Evolutionary conservation across 805 yeast genomes (phyloP).

Genomic region (Ogataea allantospora): DNA sequence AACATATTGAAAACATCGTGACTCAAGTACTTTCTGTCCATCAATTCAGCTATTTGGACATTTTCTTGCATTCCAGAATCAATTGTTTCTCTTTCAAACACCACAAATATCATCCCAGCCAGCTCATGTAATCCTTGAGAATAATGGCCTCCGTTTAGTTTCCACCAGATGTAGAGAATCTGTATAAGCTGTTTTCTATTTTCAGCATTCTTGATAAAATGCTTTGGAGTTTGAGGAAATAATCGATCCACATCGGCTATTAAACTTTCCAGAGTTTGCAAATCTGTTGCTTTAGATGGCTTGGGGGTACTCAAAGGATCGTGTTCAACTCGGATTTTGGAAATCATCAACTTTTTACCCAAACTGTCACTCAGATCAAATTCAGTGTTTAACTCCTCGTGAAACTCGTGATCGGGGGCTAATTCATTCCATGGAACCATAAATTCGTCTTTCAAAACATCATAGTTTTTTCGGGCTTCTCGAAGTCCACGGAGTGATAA

Average conservation of each 20-base stretch:
- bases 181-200: slow-evolving; percentile 37
- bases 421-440: slow-evolving; percentile 36
- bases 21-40: slow-evolving; percentile 36
- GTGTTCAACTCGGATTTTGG: slow-evolving; percentile 20
- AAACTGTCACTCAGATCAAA: slow-evolving; percentile 27
- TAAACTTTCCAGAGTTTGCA: slow-evolving; percentile 41
- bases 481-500: slow-evolving; percentile 19
- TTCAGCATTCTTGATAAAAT: slow-evolving; percentile 29
- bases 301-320: slow-evolving; percentile 19
- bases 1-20: slow-evolving; percentile 46
- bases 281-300: slow-evolving; percentile 27
- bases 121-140: slow-evolving; percentile 58
- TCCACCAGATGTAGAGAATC: slow-evolving; percentile 48
- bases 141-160: slow-evolving; percentile 38
- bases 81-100: slow-evolving; percentile 38
- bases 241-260: slow-evolving; percentile 52
- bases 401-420: slow-evolving; percentile 25
- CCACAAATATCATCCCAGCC: slow-evolving; percentile 46
- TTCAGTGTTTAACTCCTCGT: slow-evolving; percentile 18
- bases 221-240: slow-evolving; percentile 41
- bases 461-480: slow-evolving; percentile 22
- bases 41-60: slow-evolving; percentile 36
- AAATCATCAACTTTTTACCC: slow-evolving; percentile 13
- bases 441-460: slow-evolving; percentile 23
- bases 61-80: slow-evolving; percentile 3